These are phyloP conservation scores for Boletus semigastroideus DNA, from an alignment of 1,284 basidiomycete genomes.

Conservation along the genomic window DNA sequence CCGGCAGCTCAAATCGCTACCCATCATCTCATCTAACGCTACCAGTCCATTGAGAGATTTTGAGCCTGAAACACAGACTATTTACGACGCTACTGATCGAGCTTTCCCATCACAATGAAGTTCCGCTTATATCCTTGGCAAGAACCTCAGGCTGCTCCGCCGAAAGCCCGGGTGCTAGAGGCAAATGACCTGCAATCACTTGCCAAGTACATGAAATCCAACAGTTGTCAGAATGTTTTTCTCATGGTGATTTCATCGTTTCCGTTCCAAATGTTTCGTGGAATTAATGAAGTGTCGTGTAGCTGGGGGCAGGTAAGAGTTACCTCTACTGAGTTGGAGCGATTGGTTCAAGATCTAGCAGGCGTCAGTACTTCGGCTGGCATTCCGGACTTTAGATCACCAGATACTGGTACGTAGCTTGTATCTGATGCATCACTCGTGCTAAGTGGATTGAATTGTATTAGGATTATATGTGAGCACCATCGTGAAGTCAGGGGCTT, in stretches of 20 bases:
- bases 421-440: neutral
- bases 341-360: slow-evolving; percentile 28
- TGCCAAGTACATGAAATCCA: slow-evolving; percentile 67
- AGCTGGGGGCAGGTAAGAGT: slow-evolving; percentile 63
- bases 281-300: slow-evolving; percentile 2
- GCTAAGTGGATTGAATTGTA: neutral
- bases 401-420: slow-evolving; percentile 58
- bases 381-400: slow-evolving; percentile 80
- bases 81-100: neutral
- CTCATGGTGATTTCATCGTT: slow-evolving; percentile 57
- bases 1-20: no score
- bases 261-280: neutral
- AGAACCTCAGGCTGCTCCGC: slow-evolving; percentile 2
- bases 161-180: slow-evolving; percentile 26
- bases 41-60: neutral
- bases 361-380: slow-evolving; percentile 79
- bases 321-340: neutral
- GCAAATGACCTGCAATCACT: slow-evolving; percentile 45
- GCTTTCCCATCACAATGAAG: slow-evolving; percentile 15
- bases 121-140: neutral
- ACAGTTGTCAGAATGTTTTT: slow-evolving; percentile 62
- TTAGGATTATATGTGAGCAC: slow-evolving; percentile 53
- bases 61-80: no score
- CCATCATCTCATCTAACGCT: no score
- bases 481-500: neutral